A percentile compares a stretch with the other conserved stretches of the same genome.
Conservation (phyloP, 2,329 filamentous ascomycete genomes). For the Akanthomyces dipterigenus region DNA sequence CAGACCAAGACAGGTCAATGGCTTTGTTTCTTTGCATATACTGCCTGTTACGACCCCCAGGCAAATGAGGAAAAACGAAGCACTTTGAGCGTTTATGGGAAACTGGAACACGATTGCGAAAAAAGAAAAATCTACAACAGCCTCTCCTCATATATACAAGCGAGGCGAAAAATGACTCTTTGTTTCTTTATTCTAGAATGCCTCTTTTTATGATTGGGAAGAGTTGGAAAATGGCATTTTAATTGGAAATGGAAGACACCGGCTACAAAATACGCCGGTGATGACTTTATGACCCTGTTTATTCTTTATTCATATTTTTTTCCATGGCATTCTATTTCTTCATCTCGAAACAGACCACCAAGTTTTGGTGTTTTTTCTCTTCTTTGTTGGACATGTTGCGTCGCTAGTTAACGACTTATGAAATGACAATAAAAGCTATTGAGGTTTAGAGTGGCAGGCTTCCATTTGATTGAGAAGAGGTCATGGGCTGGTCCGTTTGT, state of each 20-base stretch:
- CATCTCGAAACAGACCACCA: not conserved
- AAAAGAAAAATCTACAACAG: not conserved
- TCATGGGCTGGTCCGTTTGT: too few species aligned
- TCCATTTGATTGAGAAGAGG: not conserved
- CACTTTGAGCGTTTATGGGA: not conserved
- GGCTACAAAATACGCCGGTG: slow-evolving; percentile 18
- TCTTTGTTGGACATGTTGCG: slow-evolving; percentile 22
- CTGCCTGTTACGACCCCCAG: slow-evolving; percentile 32
- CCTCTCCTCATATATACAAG: not conserved
- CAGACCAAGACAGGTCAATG: slow-evolving; percentile 14
- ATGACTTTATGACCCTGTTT: slow-evolving; percentile 20
- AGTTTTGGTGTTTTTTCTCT: slow-evolving; percentile 10
- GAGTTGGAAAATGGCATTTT: slow-evolving; percentile 4
- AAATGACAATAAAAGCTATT: slow-evolving; percentile 32
- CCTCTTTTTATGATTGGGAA: slow-evolving; percentile 1
- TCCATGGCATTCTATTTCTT: slow-evolving; percentile 12
- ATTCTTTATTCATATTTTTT: slow-evolving; percentile 15
- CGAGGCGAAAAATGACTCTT: not conserved
- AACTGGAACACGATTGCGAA: not conserved
- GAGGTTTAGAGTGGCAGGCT: not conserved
- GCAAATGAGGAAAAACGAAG: slow-evolving; percentile 23
- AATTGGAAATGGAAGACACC: slow-evolving; percentile 8
- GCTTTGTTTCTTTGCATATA: not conserved
- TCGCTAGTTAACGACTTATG: slow-evolving; percentile 35
- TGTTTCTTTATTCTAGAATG: slow-evolving; percentile 8